Evolutionary conservation across 345 rosid species (phyloP).

Genomic region (Corymbia maculata): DNA sequence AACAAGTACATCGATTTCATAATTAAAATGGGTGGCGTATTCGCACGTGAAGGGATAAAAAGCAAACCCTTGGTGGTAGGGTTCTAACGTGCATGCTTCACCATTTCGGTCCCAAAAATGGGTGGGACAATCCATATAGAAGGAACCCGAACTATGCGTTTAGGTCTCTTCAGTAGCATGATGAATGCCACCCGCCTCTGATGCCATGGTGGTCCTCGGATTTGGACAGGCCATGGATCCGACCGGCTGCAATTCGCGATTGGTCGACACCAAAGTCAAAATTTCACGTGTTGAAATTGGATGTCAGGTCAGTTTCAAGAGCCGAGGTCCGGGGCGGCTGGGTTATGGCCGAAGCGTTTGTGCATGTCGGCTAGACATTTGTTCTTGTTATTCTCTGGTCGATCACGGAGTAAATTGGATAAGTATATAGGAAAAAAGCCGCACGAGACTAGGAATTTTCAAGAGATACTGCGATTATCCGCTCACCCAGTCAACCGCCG

Average conservation of each 20-base stretch:
- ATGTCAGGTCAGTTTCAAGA: not conserved
- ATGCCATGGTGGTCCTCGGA: not conserved
- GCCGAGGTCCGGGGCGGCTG: not conserved
- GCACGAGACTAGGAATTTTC: not conserved
- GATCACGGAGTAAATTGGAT: not conserved
- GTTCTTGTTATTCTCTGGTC: not conserved
- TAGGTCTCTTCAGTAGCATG: not conserved
- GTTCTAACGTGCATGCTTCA: not conserved
- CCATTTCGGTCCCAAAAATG: not conserved
- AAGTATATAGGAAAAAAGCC: not conserved
- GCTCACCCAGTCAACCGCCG: not conserved
- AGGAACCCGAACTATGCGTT: not conserved
- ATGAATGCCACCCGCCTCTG: not conserved
- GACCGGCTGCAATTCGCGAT: not conserved
- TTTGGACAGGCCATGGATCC: not conserved
- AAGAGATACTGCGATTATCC: not conserved
- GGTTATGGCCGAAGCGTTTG: not conserved
- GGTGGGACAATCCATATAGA: not conserved
- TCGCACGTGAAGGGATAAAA: not conserved
- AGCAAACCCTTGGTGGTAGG: not conserved
- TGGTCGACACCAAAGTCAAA: no score
- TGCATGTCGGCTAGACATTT: not conserved
- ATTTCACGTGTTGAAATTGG: not conserved
- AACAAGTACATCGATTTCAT: not conserved
- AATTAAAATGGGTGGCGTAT: not conserved